Evolutionary conservation across 2,329 filamentous ascomycete genomes (phyloP).

Genomic region (Curvularia spicifera): DNA sequence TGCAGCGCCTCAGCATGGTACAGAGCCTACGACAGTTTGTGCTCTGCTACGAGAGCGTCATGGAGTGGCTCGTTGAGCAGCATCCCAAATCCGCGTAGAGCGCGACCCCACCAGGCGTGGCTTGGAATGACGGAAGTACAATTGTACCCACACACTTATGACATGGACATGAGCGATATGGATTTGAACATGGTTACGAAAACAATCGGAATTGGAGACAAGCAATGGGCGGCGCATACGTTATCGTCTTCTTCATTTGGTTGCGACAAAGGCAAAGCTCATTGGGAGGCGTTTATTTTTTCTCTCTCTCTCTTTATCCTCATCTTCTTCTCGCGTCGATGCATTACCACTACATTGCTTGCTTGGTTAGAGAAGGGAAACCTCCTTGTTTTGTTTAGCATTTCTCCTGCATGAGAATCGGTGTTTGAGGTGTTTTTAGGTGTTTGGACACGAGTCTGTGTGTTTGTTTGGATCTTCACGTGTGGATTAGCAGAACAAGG

Average conservation of each 20-base stretch:
- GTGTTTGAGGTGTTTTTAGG: not conserved
- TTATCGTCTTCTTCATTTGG: not conserved
- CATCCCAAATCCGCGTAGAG: conserved; percentile 42
- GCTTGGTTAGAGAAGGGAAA: not conserved
- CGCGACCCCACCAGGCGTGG: not conserved
- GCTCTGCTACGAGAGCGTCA: conserved; percentile 91
- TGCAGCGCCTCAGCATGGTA: conserved; percentile 93
- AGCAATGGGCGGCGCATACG: conserved; percentile 3
- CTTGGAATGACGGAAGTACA: conserved; percentile 5
- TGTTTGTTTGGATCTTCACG: not conserved
- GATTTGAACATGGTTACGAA: not conserved
- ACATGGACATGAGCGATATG: conserved; percentile 16
- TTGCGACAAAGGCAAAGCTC: not conserved
- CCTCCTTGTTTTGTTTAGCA: not conserved
- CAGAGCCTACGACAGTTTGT: conserved; percentile 93
- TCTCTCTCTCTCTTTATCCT: not conserved
- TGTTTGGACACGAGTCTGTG: too few relatives aligned
- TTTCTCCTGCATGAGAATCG: not conserved
- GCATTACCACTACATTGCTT: not conserved
- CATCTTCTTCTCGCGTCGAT: not conserved
- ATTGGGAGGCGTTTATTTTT: conserved; percentile 5
- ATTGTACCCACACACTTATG: conserved; percentile 12
- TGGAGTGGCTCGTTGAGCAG: conserved; percentile 77
- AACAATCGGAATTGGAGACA: not conserved
- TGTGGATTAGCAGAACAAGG: too few relatives aligned